Evolutionary conservation across 2,329 filamentous ascomycete genomes (phyloP).

Genomic region (Gaeumannomyces sp.): DNA sequence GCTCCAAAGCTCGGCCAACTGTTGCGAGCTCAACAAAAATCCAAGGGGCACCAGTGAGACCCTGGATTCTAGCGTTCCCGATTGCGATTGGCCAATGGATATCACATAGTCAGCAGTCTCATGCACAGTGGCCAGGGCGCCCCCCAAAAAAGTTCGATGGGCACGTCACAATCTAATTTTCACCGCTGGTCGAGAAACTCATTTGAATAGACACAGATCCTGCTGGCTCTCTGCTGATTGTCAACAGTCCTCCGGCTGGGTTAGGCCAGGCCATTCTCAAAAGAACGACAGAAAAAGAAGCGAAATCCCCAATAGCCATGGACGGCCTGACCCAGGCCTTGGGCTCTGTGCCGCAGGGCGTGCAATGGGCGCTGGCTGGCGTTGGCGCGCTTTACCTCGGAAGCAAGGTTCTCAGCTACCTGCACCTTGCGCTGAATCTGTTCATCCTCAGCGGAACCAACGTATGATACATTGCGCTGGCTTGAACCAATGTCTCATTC

Average conservation of each 20-base stretch:
- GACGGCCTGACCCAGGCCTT: conserved; percentile 27
- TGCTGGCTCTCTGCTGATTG: background rate
- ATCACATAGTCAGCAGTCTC: background rate
- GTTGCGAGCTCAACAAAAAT: background rate
- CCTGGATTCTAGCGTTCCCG: background rate
- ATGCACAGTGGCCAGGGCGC: background rate
- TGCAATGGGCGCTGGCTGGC: conserved; percentile 41
- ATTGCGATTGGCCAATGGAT: background rate
- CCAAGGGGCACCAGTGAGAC: background rate
- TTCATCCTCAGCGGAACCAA: conserved; percentile 62
- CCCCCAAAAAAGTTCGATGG: background rate
- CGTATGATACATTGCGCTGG: conserved; percentile 35
- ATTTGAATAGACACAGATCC: background rate
- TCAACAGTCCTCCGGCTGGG: background rate
- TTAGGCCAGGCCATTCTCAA: background rate
- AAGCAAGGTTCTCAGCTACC: conserved; percentile 50
- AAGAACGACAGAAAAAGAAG: background rate
- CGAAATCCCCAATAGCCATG: conserved; percentile 18
- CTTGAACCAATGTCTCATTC: background rate
- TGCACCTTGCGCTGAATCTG: conserved; percentile 57
- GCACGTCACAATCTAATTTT: background rate
- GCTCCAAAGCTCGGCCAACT: background rate
- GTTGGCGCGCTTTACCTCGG: conserved; percentile 55
- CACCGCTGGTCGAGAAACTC: background rate
- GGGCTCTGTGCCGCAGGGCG: conserved; percentile 25